Percentiles rank a stretch among this genome's conserved stretches.
These are phyloP conservation scores for Solanum neorickii DNA, from an alignment of 257 asterid genomes.

Conservation along the genomic window DNA sequence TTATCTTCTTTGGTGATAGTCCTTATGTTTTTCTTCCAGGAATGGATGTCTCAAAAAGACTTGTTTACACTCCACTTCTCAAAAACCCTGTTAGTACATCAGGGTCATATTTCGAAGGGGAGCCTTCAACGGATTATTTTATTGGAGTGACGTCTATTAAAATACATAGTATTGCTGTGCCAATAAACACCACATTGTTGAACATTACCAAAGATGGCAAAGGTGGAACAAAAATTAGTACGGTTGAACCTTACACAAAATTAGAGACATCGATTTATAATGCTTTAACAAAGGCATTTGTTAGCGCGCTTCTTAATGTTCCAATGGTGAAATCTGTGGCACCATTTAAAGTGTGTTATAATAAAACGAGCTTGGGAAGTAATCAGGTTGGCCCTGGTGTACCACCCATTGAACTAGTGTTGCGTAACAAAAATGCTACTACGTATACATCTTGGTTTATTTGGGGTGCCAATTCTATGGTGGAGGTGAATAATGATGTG, in stretches of 20 bases:
- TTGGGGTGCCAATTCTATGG: constrained; percentile 8
- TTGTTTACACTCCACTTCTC: constrained; percentile 19
- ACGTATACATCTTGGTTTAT: background rate
- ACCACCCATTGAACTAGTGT: constrained; percentile 36
- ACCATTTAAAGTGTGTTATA: constrained; percentile 45
- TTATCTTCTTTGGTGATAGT: background rate
- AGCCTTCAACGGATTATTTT: constrained; percentile 31
- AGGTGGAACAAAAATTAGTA: background rate
- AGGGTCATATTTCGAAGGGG: background rate
- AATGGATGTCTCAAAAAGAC: background rate
- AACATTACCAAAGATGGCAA: background rate
- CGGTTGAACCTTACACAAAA: background rate
- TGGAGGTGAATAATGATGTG: background rate
- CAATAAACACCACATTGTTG: background rate
- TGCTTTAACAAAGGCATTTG: constrained; percentile 14
- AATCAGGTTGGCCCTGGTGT: constrained; percentile 23
- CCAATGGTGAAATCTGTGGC: constrained; percentile 21
- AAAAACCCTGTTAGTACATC: constrained; percentile 23
- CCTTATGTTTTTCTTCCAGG: background rate
- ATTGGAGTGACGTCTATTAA: constrained; percentile 7
- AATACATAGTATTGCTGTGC: background rate
- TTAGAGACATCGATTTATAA: background rate
- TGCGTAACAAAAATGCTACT: constrained; percentile 1
- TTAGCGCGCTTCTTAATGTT: constrained; percentile 20
- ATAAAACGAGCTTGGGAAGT: constrained; percentile 15